These are phyloP conservation scores for Lepidium sativum DNA, from an alignment of 345 rosid genomes.

Conservation along the genomic window DNA sequence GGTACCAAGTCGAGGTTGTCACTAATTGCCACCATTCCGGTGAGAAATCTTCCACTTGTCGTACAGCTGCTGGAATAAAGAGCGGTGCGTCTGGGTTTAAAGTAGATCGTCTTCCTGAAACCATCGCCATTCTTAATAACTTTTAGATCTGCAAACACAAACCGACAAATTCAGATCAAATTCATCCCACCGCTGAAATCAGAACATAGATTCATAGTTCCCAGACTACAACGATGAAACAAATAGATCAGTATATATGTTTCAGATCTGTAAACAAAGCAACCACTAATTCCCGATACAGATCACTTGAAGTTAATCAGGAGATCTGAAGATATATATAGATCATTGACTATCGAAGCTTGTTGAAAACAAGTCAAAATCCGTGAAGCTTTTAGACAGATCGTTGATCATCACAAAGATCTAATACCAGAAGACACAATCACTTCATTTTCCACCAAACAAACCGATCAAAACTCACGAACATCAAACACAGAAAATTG, in stretches of 20 bases:
- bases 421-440: slow-evolving; percentile 3
- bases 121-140: slow-evolving; percentile 56
- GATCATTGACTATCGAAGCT: neutral
- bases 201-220: too few relatives aligned
- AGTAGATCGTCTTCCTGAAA: slow-evolving; percentile 63
- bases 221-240: too few relatives aligned
- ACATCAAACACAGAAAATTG: neutral
- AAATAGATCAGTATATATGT: neutral
- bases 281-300: neutral
- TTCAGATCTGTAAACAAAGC: too few relatives aligned
- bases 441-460: neutral
- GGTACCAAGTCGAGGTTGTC: slow-evolving; percentile 69
- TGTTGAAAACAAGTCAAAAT: neutral
- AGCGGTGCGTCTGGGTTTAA: slow-evolving; percentile 83
- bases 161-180: neutral
- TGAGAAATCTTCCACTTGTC: slow-evolving; percentile 86
- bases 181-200: too few relatives aligned
- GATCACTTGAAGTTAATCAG: neutral
- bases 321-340: slow-evolving; percentile 3
- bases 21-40: slow-evolving; percentile 95
- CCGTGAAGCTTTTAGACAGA: neutral
- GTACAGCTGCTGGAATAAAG: slow-evolving; percentile 71
- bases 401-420: neutral
- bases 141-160: slow-evolving; percentile 17
- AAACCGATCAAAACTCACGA: neutral